Evolutionary conservation across 2,329 filamentous ascomycete genomes (phyloP).

Genomic region (Cytospora piceae): DNA sequence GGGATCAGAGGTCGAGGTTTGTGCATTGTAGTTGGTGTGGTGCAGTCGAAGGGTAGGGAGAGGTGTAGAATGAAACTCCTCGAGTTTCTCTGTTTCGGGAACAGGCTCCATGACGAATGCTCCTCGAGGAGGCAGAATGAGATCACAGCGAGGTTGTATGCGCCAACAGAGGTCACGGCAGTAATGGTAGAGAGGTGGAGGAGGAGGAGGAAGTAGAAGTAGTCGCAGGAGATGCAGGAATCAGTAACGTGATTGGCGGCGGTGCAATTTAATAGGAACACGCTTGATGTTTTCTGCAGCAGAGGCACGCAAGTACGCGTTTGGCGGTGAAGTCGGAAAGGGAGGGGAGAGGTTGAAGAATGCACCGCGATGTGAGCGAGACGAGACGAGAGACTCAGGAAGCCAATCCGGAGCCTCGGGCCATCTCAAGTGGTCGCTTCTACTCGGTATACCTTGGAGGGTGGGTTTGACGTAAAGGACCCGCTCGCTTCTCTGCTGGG

Average conservation of each 20-base stretch:
- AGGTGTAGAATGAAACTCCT: slow-evolving; percentile 65
- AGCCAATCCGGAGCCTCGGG: slow-evolving; percentile 7
- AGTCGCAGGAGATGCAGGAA: slow-evolving; percentile 14
- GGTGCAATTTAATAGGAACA: slow-evolving; percentile 8
- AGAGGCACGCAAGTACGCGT: slow-evolving; percentile 16
- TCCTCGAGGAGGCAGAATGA: slow-evolving; percentile 20
- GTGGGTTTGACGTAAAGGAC: neutral
- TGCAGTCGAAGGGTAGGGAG: slow-evolving; percentile 58
- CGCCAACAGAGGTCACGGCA: slow-evolving; percentile 7
- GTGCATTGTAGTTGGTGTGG: slow-evolving; percentile 39
- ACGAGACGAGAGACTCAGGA: neutral
- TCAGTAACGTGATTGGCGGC: slow-evolving; percentile 15
- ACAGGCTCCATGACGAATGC: slow-evolving; percentile 63
- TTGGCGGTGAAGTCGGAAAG: slow-evolving; percentile 7
- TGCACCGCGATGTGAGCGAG: slow-evolving; percentile 3
- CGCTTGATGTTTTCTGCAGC: slow-evolving; percentile 1
- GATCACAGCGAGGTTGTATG: slow-evolving; percentile 16
- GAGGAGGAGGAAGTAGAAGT: slow-evolving; percentile 12
- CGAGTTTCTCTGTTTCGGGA: slow-evolving; percentile 69
- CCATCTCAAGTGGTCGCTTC: slow-evolving; percentile 18
- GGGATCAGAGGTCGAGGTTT: slow-evolving; percentile 43
- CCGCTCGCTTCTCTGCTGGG: slow-evolving; percentile 1
- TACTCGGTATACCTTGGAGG: neutral
- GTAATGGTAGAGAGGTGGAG: neutral
- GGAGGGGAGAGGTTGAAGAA: slow-evolving; percentile 6